These are phyloP conservation scores for Staphylotrichum tortipilum DNA, from an alignment of 495 filamentous ascomycete genomes.

Conservation along the genomic window DNA sequence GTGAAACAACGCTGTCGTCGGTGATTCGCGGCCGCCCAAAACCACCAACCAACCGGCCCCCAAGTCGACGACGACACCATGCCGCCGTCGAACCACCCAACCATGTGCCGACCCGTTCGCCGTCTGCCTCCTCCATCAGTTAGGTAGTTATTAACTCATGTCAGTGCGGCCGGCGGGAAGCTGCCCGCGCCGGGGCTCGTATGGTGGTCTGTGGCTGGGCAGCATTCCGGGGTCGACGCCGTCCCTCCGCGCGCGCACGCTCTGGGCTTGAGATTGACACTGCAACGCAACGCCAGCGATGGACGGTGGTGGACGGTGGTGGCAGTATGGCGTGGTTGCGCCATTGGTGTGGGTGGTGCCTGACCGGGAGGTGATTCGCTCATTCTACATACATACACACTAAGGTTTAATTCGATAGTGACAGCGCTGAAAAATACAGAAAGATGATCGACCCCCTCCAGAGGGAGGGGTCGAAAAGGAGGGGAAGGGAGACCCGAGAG, in stretches of 20 bases:
- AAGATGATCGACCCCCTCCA: not conserved
- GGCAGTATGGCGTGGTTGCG: not conserved
- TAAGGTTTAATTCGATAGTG: not conserved
- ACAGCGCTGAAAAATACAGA: not conserved
- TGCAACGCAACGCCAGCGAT: not conserved
- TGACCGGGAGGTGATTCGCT: not conserved
- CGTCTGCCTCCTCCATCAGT: not conserved
- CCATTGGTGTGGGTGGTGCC: not conserved
- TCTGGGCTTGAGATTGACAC: not conserved
- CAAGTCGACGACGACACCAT: too few relatives aligned
- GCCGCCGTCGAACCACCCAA: too few relatives aligned
- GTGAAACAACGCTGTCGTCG: conserved; percentile 1
- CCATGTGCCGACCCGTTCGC: not conserved
- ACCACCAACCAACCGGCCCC: not conserved
- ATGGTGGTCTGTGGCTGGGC: not conserved
- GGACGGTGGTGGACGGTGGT: too few relatives aligned
- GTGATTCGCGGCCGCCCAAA: conserved; percentile 7
- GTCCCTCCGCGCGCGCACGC: not conserved
- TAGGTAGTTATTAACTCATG: not conserved
- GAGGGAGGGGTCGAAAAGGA: too few relatives aligned
- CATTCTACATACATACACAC: not conserved
- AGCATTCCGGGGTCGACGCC: not conserved
- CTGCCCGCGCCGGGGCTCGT: not conserved
- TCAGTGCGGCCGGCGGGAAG: not conserved
- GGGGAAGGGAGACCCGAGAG: too few relatives aligned